A percentile compares a stretch with the other conserved stretches of the same genome.
Evolutionary conservation across 2,329 filamentous ascomycete species (phyloP).

Genomic region (Pyrenophora graminea): DNA sequence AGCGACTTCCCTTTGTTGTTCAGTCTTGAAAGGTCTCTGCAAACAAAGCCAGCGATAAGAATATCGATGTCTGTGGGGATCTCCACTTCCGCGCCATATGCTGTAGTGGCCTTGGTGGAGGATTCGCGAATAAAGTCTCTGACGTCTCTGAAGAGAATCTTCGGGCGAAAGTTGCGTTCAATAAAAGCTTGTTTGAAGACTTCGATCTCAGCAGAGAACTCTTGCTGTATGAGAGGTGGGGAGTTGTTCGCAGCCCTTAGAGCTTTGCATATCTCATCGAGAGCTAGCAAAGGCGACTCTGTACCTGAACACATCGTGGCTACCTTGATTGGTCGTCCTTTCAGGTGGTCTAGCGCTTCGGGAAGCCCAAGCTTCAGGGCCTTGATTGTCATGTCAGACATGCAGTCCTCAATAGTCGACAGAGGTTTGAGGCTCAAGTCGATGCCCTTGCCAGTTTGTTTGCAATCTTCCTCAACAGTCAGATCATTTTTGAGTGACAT

Average conservation of each 20-base stretch:
- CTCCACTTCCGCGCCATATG: conserved; percentile 62
- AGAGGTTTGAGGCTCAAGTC: conserved; percentile 52
- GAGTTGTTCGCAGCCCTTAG: conserved; percentile 18
- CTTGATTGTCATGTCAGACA: conserved; percentile 53
- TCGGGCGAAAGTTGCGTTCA: conserved; percentile 51
- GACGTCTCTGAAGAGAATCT: conserved; percentile 52
- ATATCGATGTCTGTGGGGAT: conserved; percentile 66
- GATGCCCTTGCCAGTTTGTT: conserved; percentile 23
- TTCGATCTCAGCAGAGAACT: conserved; percentile 55
- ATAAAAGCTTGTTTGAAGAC: conserved; percentile 54
- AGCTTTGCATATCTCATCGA: conserved; percentile 57
- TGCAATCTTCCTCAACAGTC: conserved; percentile 2
- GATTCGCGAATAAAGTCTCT: conserved; percentile 50
- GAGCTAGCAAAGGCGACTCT: conserved; percentile 70
- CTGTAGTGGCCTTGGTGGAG: conserved; percentile 63
- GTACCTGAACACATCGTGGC: conserved; percentile 81
- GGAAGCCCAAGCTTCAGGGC: conserved; percentile 41
- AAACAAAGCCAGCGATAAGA: conserved; percentile 73
- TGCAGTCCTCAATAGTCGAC: conserved; percentile 54
- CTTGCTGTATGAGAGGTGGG: conserved; percentile 41
- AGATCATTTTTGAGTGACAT: not conserved
- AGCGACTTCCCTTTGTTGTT: conserved; percentile 62
- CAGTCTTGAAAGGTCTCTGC: conserved; percentile 72
- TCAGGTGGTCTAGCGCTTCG: conserved; percentile 42
- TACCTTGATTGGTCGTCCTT: conserved; percentile 54